Conservation (phyloP, 2,329 filamentous ascomycete species). For the Aureobasidium sp. region DNA sequence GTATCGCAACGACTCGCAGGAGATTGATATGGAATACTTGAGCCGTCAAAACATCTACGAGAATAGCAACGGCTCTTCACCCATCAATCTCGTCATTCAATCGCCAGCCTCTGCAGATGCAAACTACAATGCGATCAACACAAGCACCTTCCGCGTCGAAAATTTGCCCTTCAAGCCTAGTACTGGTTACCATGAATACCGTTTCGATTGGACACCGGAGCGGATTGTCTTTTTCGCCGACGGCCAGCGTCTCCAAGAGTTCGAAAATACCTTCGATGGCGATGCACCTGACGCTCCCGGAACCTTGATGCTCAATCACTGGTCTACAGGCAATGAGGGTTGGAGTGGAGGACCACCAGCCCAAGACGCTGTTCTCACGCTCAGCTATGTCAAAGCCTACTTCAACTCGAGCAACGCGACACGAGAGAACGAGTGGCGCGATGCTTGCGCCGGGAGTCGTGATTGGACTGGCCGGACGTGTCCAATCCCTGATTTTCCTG, state of each 20-base stretch:
- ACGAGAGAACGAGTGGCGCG: constrained; percentile 31
- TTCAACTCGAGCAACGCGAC: constrained; percentile 58
- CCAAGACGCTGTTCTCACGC: constrained; percentile 52
- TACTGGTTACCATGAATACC: constrained; percentile 63
- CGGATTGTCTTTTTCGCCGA: constrained; percentile 64
- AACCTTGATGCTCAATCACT: constrained; percentile 62
- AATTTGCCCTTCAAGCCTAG: constrained; percentile 60
- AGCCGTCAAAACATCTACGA: constrained; percentile 45
- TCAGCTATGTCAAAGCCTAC: constrained; percentile 68
- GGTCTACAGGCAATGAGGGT: constrained; percentile 64
- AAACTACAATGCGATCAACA: constrained; percentile 56
- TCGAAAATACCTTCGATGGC: constrained; percentile 37
- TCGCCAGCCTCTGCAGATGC: constrained; percentile 49
- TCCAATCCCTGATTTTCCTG: constrained; percentile 39
- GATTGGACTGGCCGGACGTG: constrained; percentile 33
- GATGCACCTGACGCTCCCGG: constrained; percentile 49
- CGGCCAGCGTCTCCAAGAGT: constrained; percentile 46
- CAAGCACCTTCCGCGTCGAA: constrained; percentile 49
- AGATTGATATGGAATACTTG: constrained; percentile 75
- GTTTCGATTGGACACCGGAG: constrained; percentile 62
- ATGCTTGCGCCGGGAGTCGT: constrained; percentile 15
- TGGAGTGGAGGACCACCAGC: constrained; percentile 66
- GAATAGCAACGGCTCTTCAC: constrained; percentile 31
- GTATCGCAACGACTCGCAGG: constrained; percentile 72
- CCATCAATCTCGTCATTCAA: constrained; percentile 69